A percentile compares a stretch with the other conserved stretches of the same genome.
Conservation (phyloP, 2,329 filamentous ascomycete genomes). For the Exophiala bonariae region DNA sequence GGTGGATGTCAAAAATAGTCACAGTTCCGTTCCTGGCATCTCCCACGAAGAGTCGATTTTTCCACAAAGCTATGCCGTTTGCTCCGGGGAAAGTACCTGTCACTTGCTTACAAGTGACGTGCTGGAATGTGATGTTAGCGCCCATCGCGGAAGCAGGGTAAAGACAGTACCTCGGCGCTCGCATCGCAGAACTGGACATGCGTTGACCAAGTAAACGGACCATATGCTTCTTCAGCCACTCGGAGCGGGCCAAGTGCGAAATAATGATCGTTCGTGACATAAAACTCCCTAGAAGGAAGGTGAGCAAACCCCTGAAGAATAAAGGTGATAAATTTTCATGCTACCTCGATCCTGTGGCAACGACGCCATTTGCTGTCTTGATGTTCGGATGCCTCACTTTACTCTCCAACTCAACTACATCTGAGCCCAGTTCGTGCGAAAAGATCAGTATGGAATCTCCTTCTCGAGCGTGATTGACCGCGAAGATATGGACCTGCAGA, state of each 20-base stretch:
- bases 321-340: neutral
- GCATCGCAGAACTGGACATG: constrained; percentile 1
- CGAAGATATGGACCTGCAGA: constrained; percentile 19
- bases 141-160: neutral
- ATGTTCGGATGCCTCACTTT: constrained; percentile 21
- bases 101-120: constrained; percentile 16
- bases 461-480: constrained; percentile 22
- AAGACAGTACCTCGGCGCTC: neutral
- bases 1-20: constrained; percentile 18
- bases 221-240: neutral
- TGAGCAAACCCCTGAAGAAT: neutral
- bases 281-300: neutral
- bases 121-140: constrained; percentile 1
- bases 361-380: constrained; percentile 23
- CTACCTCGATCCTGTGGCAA: constrained; percentile 16
- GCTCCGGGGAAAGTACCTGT: constrained; percentile 19
- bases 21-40: constrained; percentile 22
- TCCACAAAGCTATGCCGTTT: constrained; percentile 22
- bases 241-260: constrained; percentile 1
- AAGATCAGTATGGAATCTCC: constrained; percentile 24
- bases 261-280: constrained; percentile 2
- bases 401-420: constrained; percentile 18
- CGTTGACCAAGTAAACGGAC: constrained; percentile 2
- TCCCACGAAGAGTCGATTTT: constrained; percentile 19
- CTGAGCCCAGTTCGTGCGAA: constrained; percentile 14